Percentiles rank a stretch among this genome's conserved stretches.
Conservation (phyloP, 176 grass and related monocot genomes). For the Secale cereale region DNA sequence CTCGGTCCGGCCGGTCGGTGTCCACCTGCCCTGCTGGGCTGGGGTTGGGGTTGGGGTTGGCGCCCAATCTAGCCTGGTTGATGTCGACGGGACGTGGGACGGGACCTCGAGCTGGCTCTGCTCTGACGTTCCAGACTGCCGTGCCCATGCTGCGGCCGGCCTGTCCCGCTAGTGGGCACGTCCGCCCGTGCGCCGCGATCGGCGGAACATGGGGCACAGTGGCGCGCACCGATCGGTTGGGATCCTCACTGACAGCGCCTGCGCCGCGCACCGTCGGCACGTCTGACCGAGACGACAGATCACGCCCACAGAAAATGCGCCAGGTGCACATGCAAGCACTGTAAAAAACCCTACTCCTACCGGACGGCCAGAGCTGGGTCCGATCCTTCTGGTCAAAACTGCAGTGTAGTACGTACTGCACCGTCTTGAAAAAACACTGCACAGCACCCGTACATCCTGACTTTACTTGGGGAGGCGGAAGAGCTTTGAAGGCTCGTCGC, state of each 20-base stretch:
- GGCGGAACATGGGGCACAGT: background rate
- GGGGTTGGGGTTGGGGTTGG: background rate
- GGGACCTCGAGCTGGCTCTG: background rate
- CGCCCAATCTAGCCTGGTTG: background rate
- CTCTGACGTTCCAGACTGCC: background rate
- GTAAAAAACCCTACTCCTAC: background rate
- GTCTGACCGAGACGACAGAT: background rate
- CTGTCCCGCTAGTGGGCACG: background rate
- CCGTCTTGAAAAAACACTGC: background rate
- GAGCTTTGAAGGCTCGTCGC: background rate
- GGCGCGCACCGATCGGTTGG: background rate
- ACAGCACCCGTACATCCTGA: background rate
- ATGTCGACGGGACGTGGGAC: background rate
- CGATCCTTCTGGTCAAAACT: background rate
- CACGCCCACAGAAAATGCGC: background rate
- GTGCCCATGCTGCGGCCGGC: background rate
- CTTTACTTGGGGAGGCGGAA: too few species aligned
- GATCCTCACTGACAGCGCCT: background rate
- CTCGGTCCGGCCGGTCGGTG: background rate
- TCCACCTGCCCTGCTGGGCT: background rate
- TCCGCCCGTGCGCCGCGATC: background rate
- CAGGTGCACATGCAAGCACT: background rate
- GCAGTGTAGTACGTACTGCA: background rate
- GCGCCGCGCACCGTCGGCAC: background rate
- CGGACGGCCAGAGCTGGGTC: background rate